Conservation (phyloP, 108 stramenopile genomes). For the Bacterosira constricta region DNA sequence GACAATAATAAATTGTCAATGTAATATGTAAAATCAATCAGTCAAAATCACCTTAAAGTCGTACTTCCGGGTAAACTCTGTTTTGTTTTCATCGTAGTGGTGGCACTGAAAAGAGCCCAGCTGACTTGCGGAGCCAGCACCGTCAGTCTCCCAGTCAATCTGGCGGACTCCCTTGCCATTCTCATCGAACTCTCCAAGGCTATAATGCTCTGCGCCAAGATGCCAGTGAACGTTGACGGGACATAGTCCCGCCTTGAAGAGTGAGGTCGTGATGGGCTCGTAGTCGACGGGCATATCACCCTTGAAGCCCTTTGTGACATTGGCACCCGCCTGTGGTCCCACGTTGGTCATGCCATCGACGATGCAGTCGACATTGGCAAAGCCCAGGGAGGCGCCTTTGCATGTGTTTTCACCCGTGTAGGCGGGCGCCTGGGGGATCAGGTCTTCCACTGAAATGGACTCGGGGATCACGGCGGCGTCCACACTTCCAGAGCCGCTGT, state of each 20-base stretch:
- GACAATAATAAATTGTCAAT: too few relatives aligned
- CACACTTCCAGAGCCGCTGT: too few relatives aligned
- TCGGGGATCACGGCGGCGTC: too few relatives aligned
- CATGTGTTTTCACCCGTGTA: slow-evolving; percentile 23
- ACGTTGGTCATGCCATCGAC: neutral
- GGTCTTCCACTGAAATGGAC: too few relatives aligned
- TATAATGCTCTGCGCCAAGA: slow-evolving; percentile 73
- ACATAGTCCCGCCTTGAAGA: slow-evolving; percentile 51
- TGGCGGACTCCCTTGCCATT: slow-evolving; percentile 47
- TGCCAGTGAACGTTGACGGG: slow-evolving; percentile 84
- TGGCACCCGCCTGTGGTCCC: slow-evolving; percentile 42
- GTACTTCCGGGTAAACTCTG: slow-evolving; percentile 31
- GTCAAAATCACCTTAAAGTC: too few relatives aligned
- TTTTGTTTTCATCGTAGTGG: slow-evolving; percentile 29
- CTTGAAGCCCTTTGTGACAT: slow-evolving; percentile 50
- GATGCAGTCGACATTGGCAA: slow-evolving; percentile 24
- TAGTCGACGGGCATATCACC: slow-evolving; percentile 25
- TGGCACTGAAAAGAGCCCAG: slow-evolving; percentile 44
- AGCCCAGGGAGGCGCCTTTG: slow-evolving; percentile 15
- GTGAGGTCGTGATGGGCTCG: slow-evolving; percentile 46
- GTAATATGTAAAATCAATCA: too few relatives aligned
- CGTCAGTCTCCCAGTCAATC: too few relatives aligned
- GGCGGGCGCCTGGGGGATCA: too few relatives aligned
- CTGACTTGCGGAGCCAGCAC: too few relatives aligned
- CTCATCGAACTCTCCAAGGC: slow-evolving; percentile 66